Base-by-base conservation (phyloP, 176 grass and related monocot species). In the Chrysopogon serrulatus region DNA sequence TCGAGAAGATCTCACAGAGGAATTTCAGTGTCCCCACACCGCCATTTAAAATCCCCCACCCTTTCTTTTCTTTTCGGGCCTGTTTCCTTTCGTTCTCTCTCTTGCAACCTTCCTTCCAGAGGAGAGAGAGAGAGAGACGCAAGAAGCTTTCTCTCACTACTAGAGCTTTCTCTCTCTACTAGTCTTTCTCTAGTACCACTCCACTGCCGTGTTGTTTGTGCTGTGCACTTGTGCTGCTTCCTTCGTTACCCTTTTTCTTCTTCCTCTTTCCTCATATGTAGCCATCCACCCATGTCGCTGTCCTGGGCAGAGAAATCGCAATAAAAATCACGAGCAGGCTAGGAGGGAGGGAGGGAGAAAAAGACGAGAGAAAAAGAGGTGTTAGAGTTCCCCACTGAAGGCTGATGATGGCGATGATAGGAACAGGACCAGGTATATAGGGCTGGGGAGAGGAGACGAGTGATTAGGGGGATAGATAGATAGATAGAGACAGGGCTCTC, bases 21-120 rank as follows among this genome's bases (percentile, higher is more conserved):
- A 90, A 90, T 90, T 95, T 98, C 92, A 96, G 89, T 89, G 80
- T 87, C 71, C 91, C 90, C 84, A 86, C 71, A 14, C 31, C 40
- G 5, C 78, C 68, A 49, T 76, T 78, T n/a, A 78, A 88, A 87
- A 76, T 23, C 35, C 36, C 60, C 17, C 34, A 9, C 17, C 9
- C 51, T 19, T 12, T 35, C 42, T 24, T 61, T 60, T 13, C 12
- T 39, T 34, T 40, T 56, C 36, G n/a, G n/a, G n/a, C n/a, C n/a
- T n/a, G 21, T 47, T 10, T 7, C 18, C n/a, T n/a, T n/a, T n/a
- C n/a, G 10, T 4, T 23, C 36, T 16, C 71, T 33, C 59, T 61
- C 57, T 62, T 28, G 59, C 54, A 59, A 26, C 54, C 54, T 31
- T 17, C 41, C n/a, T 6, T 41, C 23, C 56, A 27, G 1, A 60